These are phyloP conservation scores for Xylaria sp. DNA, from an alignment of 2,329 filamentous ascomycete species.

Conservation along the genomic window DNA sequence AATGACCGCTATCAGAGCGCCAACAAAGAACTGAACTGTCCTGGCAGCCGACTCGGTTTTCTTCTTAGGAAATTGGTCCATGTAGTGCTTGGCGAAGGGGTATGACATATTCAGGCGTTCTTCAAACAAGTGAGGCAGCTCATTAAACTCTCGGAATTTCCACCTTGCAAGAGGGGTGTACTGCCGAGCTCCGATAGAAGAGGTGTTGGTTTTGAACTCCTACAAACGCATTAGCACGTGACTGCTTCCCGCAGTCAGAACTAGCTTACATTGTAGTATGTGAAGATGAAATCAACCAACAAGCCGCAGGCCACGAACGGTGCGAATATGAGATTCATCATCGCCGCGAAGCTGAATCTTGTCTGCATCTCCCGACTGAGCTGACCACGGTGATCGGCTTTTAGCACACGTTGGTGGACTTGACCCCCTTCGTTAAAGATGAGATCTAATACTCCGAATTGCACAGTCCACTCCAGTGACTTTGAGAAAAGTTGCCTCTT, in stretches of 20 bases:
- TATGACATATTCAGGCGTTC: constrained; percentile 94
- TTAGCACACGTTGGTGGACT: constrained; percentile 85
- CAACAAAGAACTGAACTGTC: constrained; percentile 87
- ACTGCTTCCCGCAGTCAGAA: not conserved
- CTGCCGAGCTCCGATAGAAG: constrained; percentile 84
- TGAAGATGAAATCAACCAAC: constrained; percentile 89
- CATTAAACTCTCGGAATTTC: constrained; percentile 99
- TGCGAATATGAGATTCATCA: constrained; percentile 87
- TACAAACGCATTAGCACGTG: constrained; percentile 51
- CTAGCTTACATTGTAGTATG: constrained; percentile 83
- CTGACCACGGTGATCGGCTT: constrained; percentile 80
- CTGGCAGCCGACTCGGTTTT: constrained; percentile 87
- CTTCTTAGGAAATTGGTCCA: constrained; percentile 96
- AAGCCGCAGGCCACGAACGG: constrained; percentile 90
- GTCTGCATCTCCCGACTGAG: constrained; percentile 81
- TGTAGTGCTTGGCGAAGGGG: constrained; percentile 89
- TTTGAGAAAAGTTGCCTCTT: constrained; percentile 86
- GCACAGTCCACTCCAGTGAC: constrained; percentile 91
- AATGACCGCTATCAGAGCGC: constrained; percentile 86
- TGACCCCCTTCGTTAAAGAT: constrained; percentile 92
- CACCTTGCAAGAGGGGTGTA: constrained; percentile 95
- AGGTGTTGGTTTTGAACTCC: constrained; percentile 96
- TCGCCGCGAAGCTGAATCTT: constrained; percentile 83
- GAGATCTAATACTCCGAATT: constrained; percentile 90
- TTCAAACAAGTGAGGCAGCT: constrained; percentile 90